A percentile compares a stretch with the other conserved stretches of the same genome.
Conservation (phyloP, 2,329 filamentous ascomycete genomes). For the Pleurostoma richardsiae region DNA sequence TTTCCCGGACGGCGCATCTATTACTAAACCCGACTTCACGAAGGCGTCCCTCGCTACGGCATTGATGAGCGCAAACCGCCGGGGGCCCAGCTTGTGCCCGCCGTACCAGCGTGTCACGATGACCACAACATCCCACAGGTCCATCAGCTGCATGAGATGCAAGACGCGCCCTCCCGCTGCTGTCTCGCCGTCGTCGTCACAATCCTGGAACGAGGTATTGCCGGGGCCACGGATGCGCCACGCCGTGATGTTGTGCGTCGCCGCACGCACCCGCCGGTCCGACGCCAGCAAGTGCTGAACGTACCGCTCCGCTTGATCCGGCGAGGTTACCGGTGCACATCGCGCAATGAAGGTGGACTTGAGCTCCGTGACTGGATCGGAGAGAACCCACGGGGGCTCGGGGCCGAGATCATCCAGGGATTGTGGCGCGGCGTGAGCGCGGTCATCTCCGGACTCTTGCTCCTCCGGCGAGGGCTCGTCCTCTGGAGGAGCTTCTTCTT, state of each 20-base stretch:
- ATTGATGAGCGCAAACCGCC: conserved; percentile 89
- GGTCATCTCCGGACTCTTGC: conserved; percentile 7
- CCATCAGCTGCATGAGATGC: conserved; percentile 92
- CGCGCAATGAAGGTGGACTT: conserved; percentile 87
- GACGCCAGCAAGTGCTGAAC: conserved; percentile 72
- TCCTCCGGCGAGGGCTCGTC: conserved; percentile 11
- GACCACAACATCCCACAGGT: conserved; percentile 87
- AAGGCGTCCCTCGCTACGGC: conserved; percentile 78
- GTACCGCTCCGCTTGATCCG: conserved; percentile 65
- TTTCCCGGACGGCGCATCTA: conserved; percentile 39
- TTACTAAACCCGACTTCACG: conserved; percentile 67
- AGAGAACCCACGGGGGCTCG: conserved; percentile 64
- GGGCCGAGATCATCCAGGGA: conserved; percentile 11
- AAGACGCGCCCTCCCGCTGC: conserved; percentile 82
- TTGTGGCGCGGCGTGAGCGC: not conserved
- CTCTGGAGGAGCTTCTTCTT: conserved; percentile 17
- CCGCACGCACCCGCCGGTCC: conserved; percentile 79
- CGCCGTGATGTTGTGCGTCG: conserved; percentile 93
- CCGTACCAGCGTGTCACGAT: conserved; percentile 96
- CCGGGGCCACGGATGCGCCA: conserved; percentile 72
- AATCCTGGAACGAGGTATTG: conserved; percentile 71
- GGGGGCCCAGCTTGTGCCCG: conserved; percentile 80
- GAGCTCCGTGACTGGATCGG: conserved; percentile 69
- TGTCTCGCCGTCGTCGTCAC: conserved; percentile 92
- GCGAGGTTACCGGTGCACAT: conserved; percentile 63